A percentile compares a stretch with the other conserved stretches of the same genome.
Conservation (phyloP, 805 yeast species). For the Hanseniaspora hatyaiensis region DNA sequence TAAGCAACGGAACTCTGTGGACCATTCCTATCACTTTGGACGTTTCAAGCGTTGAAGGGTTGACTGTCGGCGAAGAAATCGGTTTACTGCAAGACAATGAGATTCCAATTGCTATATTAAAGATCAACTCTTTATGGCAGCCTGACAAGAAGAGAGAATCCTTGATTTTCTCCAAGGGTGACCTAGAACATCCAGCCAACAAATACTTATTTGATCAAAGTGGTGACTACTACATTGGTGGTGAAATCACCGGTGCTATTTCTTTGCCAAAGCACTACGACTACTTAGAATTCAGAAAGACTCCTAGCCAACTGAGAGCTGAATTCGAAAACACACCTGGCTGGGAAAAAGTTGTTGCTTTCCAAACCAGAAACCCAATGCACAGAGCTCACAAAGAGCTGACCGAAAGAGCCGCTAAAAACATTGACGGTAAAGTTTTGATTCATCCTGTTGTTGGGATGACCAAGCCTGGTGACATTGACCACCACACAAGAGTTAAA, state of each 20-base stretch:
- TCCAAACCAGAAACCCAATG: slow-evolving; percentile 98
- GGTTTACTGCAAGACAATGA: slow-evolving; percentile 74
- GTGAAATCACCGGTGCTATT: slow-evolving; percentile 64
- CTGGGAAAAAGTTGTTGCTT: slow-evolving; percentile 86
- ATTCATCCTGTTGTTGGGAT: slow-evolving; percentile 96
- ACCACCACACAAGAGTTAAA: slow-evolving; percentile 92
- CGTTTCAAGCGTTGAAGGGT: slow-evolving; percentile 38
- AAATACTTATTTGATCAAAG: slow-evolving; percentile 59
- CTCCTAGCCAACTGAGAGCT: slow-evolving; percentile 79
- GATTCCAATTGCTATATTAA: slow-evolving; percentile 65
- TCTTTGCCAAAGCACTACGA: slow-evolving; percentile 80
- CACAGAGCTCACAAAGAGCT: slow-evolving; percentile 95
- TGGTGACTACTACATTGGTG: slow-evolving; percentile 81
- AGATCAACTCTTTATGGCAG: slow-evolving; percentile 63
- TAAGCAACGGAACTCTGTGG: slow-evolving; percentile 66
- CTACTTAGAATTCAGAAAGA: slow-evolving; percentile 72
- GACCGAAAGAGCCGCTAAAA: slow-evolving; percentile 93
- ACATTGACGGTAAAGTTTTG: slow-evolving; percentile 71
- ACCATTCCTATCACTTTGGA: slow-evolving; percentile 89
- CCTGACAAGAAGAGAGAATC: slow-evolving; percentile 80
- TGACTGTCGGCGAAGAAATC: slow-evolving; percentile 48
- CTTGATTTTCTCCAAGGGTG: slow-evolving; percentile 81
- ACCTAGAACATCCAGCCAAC: slow-evolving; percentile 92
- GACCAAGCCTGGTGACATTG: slow-evolving; percentile 95
- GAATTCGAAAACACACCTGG: slow-evolving; percentile 62